A percentile compares a stretch with the other conserved stretches of the same genome.
Conservation (phyloP, 345 rosid species). For the Populus deltoides region DNA sequence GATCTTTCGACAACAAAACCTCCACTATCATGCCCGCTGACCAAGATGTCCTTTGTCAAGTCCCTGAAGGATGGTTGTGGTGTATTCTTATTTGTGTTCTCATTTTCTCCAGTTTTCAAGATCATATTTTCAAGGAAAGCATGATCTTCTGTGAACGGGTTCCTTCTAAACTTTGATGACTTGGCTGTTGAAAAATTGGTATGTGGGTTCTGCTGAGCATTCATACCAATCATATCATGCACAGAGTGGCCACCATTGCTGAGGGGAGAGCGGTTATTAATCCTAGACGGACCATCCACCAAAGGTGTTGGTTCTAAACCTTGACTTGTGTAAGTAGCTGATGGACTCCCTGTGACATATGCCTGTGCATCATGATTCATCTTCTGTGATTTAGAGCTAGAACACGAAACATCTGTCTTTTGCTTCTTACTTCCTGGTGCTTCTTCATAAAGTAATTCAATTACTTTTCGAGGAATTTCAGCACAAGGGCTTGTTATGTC, state of each 20-base stretch:
- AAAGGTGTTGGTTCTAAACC: slow-evolving; percentile 22
- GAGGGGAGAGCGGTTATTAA: slow-evolving; percentile 12
- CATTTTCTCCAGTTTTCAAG: slow-evolving; percentile 13
- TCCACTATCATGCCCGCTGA: slow-evolving; percentile 8
- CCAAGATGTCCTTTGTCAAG: slow-evolving; percentile 18
- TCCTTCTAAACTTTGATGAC: slow-evolving; percentile 22
- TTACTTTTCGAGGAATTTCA: slow-evolving; percentile 30
- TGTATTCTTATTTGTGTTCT: slow-evolving; percentile 13
- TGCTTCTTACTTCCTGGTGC: slow-evolving; percentile 34
- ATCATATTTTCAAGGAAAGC: slow-evolving; percentile 12
- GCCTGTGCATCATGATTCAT: slow-evolving; percentile 28
- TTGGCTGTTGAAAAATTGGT: slow-evolving; percentile 24
- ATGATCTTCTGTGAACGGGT: slow-evolving; percentile 19
- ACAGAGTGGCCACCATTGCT: slow-evolving; percentile 19
- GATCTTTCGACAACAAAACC: slow-evolving; percentile 10
- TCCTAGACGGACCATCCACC: slow-evolving; percentile 15
- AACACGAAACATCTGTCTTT: slow-evolving; percentile 30
- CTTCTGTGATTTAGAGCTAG: slow-evolving; percentile 32
- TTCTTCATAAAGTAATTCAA: slow-evolving; percentile 24
- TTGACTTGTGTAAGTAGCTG: slow-evolving; percentile 22
- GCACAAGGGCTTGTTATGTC: slow-evolving; percentile 20
- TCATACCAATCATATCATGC: slow-evolving; percentile 12
- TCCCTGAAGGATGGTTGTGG: slow-evolving; percentile 18
- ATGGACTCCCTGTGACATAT: slow-evolving; percentile 24
- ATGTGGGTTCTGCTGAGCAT: slow-evolving; percentile 23